phyloP scores from a whole-genome alignment of 352 stramenopile genomes.

The Pythium periplocum region DNA sequence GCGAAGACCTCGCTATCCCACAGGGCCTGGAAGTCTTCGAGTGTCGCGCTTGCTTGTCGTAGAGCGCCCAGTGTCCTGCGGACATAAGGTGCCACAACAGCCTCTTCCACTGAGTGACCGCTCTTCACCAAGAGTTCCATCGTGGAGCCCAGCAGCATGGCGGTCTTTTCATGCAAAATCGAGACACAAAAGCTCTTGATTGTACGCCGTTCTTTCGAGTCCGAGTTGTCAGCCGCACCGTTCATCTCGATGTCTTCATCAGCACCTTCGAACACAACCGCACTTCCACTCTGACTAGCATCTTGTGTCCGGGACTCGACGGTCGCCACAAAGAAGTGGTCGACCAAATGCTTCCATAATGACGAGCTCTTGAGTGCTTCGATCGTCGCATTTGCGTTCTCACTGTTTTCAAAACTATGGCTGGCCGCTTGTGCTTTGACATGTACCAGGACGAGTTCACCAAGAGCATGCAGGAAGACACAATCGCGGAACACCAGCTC shows the following conservation, averaged over 20 bases:
- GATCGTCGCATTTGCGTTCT: slow-evolving; percentile 27
- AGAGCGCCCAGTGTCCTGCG: slow-evolving; percentile 41
- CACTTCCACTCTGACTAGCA: slow-evolving; percentile 19
- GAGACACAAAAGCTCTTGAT: slow-evolving; percentile 47
- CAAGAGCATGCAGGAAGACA: slow-evolving; percentile 68
- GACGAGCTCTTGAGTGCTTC: slow-evolving; percentile 38
- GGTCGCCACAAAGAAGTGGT: slow-evolving; percentile 52
- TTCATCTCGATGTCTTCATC: slow-evolving; percentile 24
- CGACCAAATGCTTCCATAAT: slow-evolving; percentile 58
- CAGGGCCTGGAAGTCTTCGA: slow-evolving; percentile 59
- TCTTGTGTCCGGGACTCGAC: slow-evolving; percentile 28
- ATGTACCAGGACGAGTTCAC: slow-evolving; percentile 48
- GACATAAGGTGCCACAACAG: slow-evolving; percentile 36
- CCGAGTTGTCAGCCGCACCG: background rate
- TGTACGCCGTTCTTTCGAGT: slow-evolving; percentile 14
- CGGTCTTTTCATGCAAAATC: slow-evolving; percentile 61
- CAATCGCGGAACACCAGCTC: slow-evolving; percentile 63
- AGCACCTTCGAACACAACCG: slow-evolving; percentile 25
- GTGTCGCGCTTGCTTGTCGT: slow-evolving; percentile 32
- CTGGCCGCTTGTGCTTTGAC: slow-evolving; percentile 13
- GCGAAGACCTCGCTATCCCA: slow-evolving; percentile 54
- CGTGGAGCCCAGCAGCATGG: slow-evolving; percentile 46
- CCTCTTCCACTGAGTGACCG: slow-evolving; percentile 14
- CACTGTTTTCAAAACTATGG: background rate
- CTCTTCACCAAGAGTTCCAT: slow-evolving; percentile 41